Evolutionary conservation across 441 rosid species (phyloP), one percentile per base, ranked within the genome.

Genomic region (Erodium moschatum): DNA sequence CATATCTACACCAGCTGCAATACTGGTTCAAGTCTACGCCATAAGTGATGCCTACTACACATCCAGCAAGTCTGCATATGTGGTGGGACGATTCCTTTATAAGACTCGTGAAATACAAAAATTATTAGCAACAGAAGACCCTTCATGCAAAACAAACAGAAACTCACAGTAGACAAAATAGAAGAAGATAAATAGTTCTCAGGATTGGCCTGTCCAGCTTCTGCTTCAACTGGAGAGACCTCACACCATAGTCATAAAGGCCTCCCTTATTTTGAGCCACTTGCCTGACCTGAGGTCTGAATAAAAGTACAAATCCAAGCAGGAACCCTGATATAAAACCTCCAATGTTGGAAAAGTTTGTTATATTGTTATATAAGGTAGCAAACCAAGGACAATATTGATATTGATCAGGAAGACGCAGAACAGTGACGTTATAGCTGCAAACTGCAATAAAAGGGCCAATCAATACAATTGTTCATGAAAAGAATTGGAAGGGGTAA

Each of bases 301-400:
- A 82, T 50, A 89, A 35, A 73, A 90, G 81, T 65, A 76, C 83
- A 64, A 90, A 74, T 27, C 98, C 98, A 52, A 92, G 91, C 56
- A 90, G 84, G 58, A 83, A 65, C 67, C 97, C 97, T 18, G 97
- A 84, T 63, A 86, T 40, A 73, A 92, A 77, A 50, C 96, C 96
- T 16, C 94, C 98, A 58, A 86, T 81, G 74, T 80, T 89, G n/a
- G 96, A 80, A 68, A 86, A 90, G n/a, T n/a, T n/a, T n/a, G n/a
- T n/a, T n/a, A n/a, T n/a, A 70, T 87, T 92, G 81, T 86, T 29
- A 84, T 62, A 67, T 77, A 85, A 44, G 97, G 97, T 33, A 92
- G 87, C 81, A 90, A 81, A 15, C 98, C 92, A 61, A 89, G 71
- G 69, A 77, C 76, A 69, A 87, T 80, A 76, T 92, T n/a, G n/a